Evolutionary conservation across 495 filamentous ascomycete genomes (phyloP).

Genomic region (Xylaria nigripes): DNA sequence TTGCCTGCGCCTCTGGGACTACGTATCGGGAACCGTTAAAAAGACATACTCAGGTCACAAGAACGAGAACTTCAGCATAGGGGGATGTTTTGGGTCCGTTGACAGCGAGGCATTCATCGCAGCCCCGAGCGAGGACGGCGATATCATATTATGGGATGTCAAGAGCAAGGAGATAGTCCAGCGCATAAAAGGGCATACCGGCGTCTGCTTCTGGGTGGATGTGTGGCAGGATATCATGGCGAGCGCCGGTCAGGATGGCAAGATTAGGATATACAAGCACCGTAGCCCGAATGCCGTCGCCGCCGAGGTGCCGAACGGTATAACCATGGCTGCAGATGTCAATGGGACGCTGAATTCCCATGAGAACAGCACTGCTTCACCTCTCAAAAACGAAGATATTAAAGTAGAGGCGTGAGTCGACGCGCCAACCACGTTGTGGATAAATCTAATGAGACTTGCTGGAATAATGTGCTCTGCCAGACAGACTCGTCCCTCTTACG

Average conservation of each 20-base stretch:
- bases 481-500: no score
- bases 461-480: background rate
- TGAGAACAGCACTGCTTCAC: background rate
- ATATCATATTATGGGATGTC: constrained; percentile 84
- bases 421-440: background rate
- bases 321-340: background rate
- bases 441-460: background rate
- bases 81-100: constrained; percentile 70
- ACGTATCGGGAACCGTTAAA: constrained; percentile 72
- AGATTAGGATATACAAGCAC: constrained; percentile 35
- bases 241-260: constrained; percentile 37
- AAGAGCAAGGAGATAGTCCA: constrained; percentile 75
- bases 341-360: background rate
- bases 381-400: constrained; percentile 24
- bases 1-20: constrained; percentile 88
- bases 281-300: background rate
- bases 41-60: constrained; percentile 96
- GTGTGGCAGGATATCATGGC: constrained; percentile 38
- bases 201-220: constrained; percentile 81
- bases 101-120: constrained; percentile 55
- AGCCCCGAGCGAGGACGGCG: constrained; percentile 79
- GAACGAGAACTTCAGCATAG: constrained; percentile 75
- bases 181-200: constrained; percentile 60
- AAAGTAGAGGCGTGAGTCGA: constrained; percentile 21
- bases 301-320: constrained; percentile 6